phyloP scores from a whole-genome alignment of 495 filamentous ascomycete genomes.

The Tetracladium setigerum region DNA sequence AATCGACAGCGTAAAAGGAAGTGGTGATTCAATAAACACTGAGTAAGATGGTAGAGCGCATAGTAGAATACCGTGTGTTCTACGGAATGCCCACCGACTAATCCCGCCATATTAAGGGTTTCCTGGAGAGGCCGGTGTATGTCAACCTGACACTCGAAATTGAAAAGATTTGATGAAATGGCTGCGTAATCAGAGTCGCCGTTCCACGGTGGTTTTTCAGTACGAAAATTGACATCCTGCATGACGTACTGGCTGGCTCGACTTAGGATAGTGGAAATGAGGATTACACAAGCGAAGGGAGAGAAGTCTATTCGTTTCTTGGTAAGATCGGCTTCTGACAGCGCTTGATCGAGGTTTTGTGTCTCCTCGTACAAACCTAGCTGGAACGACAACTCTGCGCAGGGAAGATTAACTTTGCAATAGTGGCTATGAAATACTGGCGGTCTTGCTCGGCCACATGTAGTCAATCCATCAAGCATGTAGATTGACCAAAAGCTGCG shows the following conservation, averaged over 20 bases:
- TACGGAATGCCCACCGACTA: constrained; percentile 13
- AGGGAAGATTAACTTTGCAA: constrained; percentile 26
- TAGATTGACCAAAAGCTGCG: constrained; percentile 26
- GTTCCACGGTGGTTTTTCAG: constrained; percentile 25
- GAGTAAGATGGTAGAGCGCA: constrained; percentile 26
- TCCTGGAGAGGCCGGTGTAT: constrained; percentile 7
- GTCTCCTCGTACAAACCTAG: constrained; percentile 18
- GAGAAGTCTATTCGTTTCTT: constrained; percentile 21
- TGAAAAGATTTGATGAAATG: constrained; percentile 20
- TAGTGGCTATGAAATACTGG: constrained; percentile 21
- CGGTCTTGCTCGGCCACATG: constrained; percentile 21
- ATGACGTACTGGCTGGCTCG: constrained; percentile 23
- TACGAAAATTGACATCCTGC: constrained; percentile 6
- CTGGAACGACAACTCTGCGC: constrained; percentile 19
- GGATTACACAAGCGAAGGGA: constrained; percentile 20
- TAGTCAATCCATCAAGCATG: constrained; percentile 23
- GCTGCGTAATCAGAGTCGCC: constrained; percentile 21
- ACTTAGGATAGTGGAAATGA: constrained; percentile 24
- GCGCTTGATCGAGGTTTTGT: constrained; percentile 17
- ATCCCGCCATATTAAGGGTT: no score
- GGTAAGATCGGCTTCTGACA: constrained; percentile 16
- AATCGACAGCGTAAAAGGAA: constrained; percentile 21
- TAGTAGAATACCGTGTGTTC: constrained; percentile 23
- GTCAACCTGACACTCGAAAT: constrained; percentile 22
- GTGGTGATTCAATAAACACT: constrained; percentile 25